Conservation (phyloP, 176 grass and related monocot species). For the Oryza officinalis region DNA sequence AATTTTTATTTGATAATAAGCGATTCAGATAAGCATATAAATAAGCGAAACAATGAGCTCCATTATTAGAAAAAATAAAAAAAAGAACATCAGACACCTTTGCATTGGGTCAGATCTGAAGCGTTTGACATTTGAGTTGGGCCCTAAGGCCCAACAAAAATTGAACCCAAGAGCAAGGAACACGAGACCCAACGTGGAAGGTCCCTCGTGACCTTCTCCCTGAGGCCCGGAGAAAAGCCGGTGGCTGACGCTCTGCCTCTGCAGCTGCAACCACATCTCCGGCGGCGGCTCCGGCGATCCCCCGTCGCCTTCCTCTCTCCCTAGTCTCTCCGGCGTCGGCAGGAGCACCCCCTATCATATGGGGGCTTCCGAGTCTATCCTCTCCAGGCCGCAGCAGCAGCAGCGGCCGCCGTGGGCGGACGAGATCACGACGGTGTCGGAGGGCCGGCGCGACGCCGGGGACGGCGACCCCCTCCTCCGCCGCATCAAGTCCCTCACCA, state of each 20-base stretch:
- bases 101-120: background rate
- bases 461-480: constrained; percentile 52
- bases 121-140: background rate
- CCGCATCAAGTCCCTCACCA: constrained; percentile 48
- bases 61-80: no score
- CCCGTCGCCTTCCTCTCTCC: background rate
- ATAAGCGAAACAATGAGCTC: no score
- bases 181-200: background rate
- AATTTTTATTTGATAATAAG: no score
- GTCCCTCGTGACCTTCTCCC: background rate
- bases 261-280: background rate
- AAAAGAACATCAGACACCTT: no score
- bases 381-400: constrained; percentile 32
- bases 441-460: constrained; percentile 40
- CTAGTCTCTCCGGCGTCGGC: background rate
- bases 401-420: constrained; percentile 50
- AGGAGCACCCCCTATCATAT: background rate
- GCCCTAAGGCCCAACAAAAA: background rate
- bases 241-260: background rate
- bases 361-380: constrained; percentile 62
- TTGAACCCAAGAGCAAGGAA: background rate
- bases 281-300: constrained; percentile 1
- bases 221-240: background rate
- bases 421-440: constrained; percentile 72
- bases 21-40: no score